These are phyloP conservation scores for Monilinia polystroma DNA, from an alignment of 2,329 filamentous ascomycete genomes.

Conservation along the genomic window DNA sequence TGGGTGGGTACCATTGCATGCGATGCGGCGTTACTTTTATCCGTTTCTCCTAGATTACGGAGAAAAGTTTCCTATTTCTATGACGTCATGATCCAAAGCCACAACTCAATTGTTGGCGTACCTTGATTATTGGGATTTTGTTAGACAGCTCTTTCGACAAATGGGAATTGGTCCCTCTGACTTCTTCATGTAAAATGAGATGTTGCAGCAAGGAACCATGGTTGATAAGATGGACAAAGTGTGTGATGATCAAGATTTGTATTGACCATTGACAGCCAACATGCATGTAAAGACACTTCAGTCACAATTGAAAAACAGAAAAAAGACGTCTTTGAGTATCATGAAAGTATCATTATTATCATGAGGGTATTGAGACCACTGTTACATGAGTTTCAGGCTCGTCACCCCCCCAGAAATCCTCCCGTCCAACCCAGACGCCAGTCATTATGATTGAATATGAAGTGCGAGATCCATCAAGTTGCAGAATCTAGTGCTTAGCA, in stretches of 20 bases:
- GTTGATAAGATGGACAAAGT: not conserved
- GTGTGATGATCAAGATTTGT: no score
- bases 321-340: not conserved
- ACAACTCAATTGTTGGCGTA: not conserved
- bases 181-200: no score
- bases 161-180: no score
- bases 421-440: conserved; percentile 21
- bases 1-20: not conserved
- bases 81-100: not conserved
- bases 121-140: not conserved
- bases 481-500: conserved; percentile 39
- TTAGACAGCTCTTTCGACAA: no score
- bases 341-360: conserved; percentile 15
- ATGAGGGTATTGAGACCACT: conserved; percentile 21
- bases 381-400: conserved; percentile 13
- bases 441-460: conserved; percentile 20
- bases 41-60: not conserved
- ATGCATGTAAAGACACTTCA: not conserved
- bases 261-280: not conserved
- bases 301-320: not conserved
- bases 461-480: not conserved
- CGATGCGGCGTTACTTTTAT: conserved; percentile 3
- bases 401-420: conserved; percentile 7
- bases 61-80: not conserved
- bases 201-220: no score